These are phyloP conservation scores for Phlebiopsis flavidoalba DNA, from an alignment of 768 basidiomycete genomes.

Conservation along the genomic window DNA sequence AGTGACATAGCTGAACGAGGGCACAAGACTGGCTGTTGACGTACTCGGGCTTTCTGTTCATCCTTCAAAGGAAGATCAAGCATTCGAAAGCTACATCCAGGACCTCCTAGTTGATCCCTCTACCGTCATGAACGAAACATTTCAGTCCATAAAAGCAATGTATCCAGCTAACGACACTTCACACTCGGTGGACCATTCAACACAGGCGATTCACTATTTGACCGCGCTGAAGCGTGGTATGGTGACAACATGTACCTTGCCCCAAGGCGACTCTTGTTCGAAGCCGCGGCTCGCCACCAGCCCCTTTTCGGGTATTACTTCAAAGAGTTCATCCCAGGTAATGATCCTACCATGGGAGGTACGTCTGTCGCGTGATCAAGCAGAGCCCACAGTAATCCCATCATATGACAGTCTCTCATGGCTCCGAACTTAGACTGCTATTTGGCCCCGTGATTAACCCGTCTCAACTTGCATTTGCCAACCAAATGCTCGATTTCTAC, in stretches of 20 bases:
- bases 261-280: slow-evolving; percentile 44
- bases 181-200: slow-evolving; percentile 45
- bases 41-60: slow-evolving; percentile 36
- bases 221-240: slow-evolving; percentile 53
- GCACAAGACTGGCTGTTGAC: slow-evolving; percentile 36
- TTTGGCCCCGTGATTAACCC: slow-evolving; percentile 46
- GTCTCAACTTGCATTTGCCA: slow-evolving; percentile 43
- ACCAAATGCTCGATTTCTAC: slow-evolving; percentile 46
- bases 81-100: slow-evolving; percentile 44
- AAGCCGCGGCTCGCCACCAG: slow-evolving; percentile 40
- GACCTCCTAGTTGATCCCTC: slow-evolving; percentile 48
- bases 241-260: slow-evolving; percentile 53
- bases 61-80: slow-evolving; percentile 34
- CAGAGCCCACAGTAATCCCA: neutral
- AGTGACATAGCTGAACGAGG: slow-evolving; percentile 46
- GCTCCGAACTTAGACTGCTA: slow-evolving; percentile 41
- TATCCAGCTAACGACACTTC: slow-evolving; percentile 46
- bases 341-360: slow-evolving; percentile 45
- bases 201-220: slow-evolving; percentile 56
- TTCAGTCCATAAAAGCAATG: slow-evolving; percentile 32
- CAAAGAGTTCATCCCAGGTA: slow-evolving; percentile 52
- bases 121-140: slow-evolving; percentile 37
- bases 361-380: neutral
- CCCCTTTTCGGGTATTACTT: slow-evolving; percentile 53
- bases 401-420: slow-evolving; percentile 37